A percentile compares a stretch with the other conserved stretches of the same genome.
Evolutionary conservation across 106 monocot species (phyloP).

Genomic region (Triglochin maritima): DNA sequence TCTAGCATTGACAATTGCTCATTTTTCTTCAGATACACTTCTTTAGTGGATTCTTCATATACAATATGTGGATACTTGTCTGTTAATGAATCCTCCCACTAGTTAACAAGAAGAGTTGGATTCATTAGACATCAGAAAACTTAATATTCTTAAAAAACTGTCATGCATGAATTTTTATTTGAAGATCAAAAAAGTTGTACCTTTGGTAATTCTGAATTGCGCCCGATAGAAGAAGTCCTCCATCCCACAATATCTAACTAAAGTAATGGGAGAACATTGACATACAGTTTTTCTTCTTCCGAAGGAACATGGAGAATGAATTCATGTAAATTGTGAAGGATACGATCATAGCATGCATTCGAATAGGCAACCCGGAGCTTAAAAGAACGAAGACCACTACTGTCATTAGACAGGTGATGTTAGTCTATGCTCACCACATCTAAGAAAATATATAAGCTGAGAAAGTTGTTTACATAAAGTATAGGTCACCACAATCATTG

Average conservation of each 20-base stretch:
- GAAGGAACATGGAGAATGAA: too few species aligned
- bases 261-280: too few species aligned
- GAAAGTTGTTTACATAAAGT: slow-evolving; percentile 51
- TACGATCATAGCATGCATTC: slow-evolving; percentile 89
- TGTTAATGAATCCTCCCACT: slow-evolving; percentile 50
- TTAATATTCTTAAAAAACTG: background rate
- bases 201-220: slow-evolving; percentile 76
- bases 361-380: slow-evolving; percentile 75
- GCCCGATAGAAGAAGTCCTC: slow-evolving; percentile 97
- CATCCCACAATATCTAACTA: slow-evolving; percentile 91
- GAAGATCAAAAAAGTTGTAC: slow-evolving; percentile 20
- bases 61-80: slow-evolving; percentile 86
- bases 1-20: slow-evolving; percentile 4
- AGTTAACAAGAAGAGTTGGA: slow-evolving; percentile 1
- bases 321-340: slow-evolving; percentile 24
- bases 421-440: background rate
- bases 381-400: slow-evolving; percentile 71
- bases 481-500: slow-evolving; percentile 67
- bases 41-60: slow-evolving; percentile 57
- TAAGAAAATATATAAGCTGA: background rate
- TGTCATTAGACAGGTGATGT: slow-evolving; percentile 13
- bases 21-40: slow-evolving; percentile 6
- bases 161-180: background rate
- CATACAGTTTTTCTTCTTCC: too few species aligned
- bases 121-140: background rate